Conservation (phyloP, 2,329 filamentous ascomycete species). For the Ophiobolus disseminans region DNA sequence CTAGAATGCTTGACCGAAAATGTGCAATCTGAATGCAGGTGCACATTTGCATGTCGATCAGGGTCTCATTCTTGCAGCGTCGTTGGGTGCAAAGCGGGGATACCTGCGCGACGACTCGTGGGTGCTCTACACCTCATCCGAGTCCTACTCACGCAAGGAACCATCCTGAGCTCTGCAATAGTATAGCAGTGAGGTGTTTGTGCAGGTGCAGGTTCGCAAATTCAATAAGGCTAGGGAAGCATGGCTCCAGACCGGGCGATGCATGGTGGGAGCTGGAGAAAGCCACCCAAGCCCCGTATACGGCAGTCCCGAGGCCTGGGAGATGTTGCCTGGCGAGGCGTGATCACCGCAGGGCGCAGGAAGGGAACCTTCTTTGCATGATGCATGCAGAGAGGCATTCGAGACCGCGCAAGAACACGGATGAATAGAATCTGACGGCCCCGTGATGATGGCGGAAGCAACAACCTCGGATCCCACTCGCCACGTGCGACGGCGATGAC, state of each 20-base stretch:
- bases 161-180: neutral
- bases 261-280: constrained; percentile 1
- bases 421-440: too few relatives aligned
- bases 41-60: neutral
- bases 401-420: too few relatives aligned
- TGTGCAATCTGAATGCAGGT: constrained; percentile 1
- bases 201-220: neutral
- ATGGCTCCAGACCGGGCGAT: constrained; percentile 7
- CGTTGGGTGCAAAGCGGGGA: neutral
- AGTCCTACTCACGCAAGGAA: neutral
- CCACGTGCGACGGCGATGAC: too few relatives aligned
- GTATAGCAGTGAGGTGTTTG: neutral
- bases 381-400: neutral
- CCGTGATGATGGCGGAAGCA: too few relatives aligned
- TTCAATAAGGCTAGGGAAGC: constrained; percentile 1
- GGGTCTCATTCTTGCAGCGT: neutral
- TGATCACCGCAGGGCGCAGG: neutral
- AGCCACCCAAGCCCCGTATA: constrained; percentile 3
- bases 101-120: neutral
- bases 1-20: neutral
- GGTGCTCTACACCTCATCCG: neutral
- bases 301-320: neutral
- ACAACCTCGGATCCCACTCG: too few relatives aligned
- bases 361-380: neutral
- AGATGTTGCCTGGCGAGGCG: neutral